Conservation (phyloP, 2,329 filamentous ascomycete species). For the Colletotrichum lindemuthianum region DNA sequence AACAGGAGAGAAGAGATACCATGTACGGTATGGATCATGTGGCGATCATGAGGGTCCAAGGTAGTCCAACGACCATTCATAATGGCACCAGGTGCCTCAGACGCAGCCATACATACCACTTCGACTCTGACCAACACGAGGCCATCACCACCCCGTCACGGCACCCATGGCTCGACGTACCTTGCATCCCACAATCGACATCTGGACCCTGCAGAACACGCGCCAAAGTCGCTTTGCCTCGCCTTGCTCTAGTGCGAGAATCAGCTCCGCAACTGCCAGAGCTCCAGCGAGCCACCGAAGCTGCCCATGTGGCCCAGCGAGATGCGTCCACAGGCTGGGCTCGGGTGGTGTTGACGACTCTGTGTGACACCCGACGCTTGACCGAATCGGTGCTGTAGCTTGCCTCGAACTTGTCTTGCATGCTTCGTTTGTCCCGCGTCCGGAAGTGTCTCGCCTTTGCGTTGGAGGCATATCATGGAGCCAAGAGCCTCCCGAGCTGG, state of each 20-base stretch:
- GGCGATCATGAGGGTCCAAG: no score
- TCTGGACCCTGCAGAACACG: constrained; percentile 28
- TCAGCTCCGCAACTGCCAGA: constrained; percentile 9
- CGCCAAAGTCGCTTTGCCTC: constrained; percentile 6
- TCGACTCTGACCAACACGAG: neutral
- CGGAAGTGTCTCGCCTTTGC: neutral
- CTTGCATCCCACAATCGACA: constrained; percentile 11
- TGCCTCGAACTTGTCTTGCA: neutral
- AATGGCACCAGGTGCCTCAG: no score
- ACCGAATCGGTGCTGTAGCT: neutral
- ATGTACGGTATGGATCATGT: no score
- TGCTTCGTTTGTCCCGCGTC: neutral
- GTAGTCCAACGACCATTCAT: no score
- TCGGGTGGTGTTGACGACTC: neutral
- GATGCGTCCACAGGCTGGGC: constrained; percentile 24
- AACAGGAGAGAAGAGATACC: neutral
- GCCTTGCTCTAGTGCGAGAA: neutral
- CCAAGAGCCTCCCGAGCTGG: constrained; percentile 9
- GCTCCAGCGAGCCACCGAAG: constrained; percentile 21
- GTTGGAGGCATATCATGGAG: constrained; percentile 22
- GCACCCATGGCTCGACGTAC: neutral
- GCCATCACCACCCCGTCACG: neutral
- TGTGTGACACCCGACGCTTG: neutral
- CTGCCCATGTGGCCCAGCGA: constrained; percentile 32
- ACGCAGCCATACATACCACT: no score